Base-by-base conservation (phyloP, 306 rosid species). In the Luffa aegyptiaca region DNA sequence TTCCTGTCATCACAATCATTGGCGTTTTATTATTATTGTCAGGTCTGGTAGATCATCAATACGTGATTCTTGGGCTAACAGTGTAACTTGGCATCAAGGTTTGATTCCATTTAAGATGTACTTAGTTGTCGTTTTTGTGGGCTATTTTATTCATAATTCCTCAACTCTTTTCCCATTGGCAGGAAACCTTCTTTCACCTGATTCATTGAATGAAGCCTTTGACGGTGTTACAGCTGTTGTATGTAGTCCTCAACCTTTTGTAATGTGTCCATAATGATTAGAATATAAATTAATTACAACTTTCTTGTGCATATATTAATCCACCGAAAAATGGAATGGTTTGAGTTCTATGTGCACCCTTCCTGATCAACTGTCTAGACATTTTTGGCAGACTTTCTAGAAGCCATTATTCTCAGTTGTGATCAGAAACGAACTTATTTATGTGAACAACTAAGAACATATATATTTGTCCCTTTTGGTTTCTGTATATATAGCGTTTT, bases 21-120 rank as follows among this genome's bases (percentile, higher is more conserved):
- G 41, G 61, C 75, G 65, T 37, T 76, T 76, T 76, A 41, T 81
- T 74, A 35, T 80, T 74, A 69, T 73, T 78, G 78, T 73, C 92
- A 93, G 99, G 87, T 95, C 99, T 80, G 99, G 99, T 59, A 87
- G 81, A 86, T 88, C 99, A 82, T 88, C 96, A 56, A 72, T 90
- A 61, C 93, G 83, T 63, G 99, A 91, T 77, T 78, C 93, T 44
- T 95, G 99, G 99, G 92, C 96, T 41, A 84, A 46, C 82, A 81
- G 56, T 68, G 79, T 95, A 76, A 83, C 81, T 77, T 95, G 99
- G 99, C 83, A 88, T 84, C 90, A 88, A 95, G 99, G 99, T 76
- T 66, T 82, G 78, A 49, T 59, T 8, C 51, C 36, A 52, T 13
- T 73, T 3, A 12, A 45, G 49, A 10, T 80, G 79, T 82, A 78